Evolutionary conservation across 768 basidiomycete species (phyloP), one percentile per base, ranked within the genome.

Genomic region (Collybia nuda): DNA sequence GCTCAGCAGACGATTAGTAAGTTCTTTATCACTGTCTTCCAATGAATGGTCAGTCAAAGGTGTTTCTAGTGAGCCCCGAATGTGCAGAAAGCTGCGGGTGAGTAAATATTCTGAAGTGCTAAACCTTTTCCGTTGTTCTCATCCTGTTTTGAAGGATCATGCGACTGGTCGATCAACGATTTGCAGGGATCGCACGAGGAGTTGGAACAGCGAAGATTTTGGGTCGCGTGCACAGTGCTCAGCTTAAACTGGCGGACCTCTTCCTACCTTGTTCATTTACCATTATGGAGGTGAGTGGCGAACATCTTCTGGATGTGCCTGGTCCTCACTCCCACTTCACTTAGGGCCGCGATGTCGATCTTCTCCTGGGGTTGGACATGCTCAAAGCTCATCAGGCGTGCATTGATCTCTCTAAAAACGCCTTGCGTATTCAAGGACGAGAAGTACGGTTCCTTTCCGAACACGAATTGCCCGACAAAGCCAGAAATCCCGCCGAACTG

Each of bases 361-460:
- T 99, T n/a, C 75, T 99, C 2, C 86, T 99, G 37, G 97, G 97
- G 6, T 79, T 99, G n/a, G 97, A 99, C 77, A 98, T 98, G 97
- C 82, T 98, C 53, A 98, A 93, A 68, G 90, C 94, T 0, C 91
- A 98, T 65, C 94, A 97, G 63, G 96, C 94, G 5, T 90, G 86
- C 62, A 98, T 99, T 66, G 97, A 99, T 68, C 81, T 99, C 19
- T 77, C 86, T 58, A 93, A 93, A 67, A 83, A 85, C 56, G 89
- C 90, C 11, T 82, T 99, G 18, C 81, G 93, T n/a, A 98, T 99
- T 44, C 90, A 93, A 72, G 88, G 83, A 15, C 81, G 91, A 12
- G 92, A 97, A 67, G 86, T 99, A 7, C 68, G 70, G 15, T 99
- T 99, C 76, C 74, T 99, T 3, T 67, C 92, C 1, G 97, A 99